Conservation (phyloP, 2,329 filamentous ascomycete species). For the Nemania abortiva region DNA sequence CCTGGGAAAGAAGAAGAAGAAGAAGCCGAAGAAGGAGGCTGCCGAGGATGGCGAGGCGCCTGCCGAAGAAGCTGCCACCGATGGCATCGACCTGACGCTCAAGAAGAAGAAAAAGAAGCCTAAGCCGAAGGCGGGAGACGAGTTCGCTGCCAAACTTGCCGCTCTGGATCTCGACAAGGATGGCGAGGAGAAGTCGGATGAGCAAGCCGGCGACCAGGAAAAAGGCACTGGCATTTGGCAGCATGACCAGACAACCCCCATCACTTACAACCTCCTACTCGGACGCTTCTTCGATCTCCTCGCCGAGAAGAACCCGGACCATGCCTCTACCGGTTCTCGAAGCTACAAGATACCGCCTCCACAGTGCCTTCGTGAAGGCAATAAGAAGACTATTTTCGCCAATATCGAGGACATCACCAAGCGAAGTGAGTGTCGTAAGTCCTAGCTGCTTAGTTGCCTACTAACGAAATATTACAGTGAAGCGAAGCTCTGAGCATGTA, state of each 20-base stretch:
- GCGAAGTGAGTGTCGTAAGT: slow-evolving; percentile 65
- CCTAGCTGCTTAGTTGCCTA: neutral
- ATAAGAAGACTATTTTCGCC: slow-evolving; percentile 99
- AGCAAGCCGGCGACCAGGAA: slow-evolving; percentile 80
- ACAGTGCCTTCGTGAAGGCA: slow-evolving; percentile 98
- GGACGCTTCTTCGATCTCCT: slow-evolving; percentile 94
- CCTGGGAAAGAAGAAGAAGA: slow-evolving; percentile 77
- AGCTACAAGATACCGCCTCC: slow-evolving; percentile 99
- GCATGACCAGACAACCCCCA: slow-evolving; percentile 80
- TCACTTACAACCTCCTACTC: slow-evolving; percentile 88
- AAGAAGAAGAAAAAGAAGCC: slow-evolving; percentile 81
- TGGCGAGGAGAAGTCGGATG: slow-evolving; percentile 62
- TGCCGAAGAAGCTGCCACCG: slow-evolving; percentile 68
- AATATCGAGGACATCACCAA: slow-evolving; percentile 99
- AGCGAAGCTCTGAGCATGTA: slow-evolving; percentile 97
- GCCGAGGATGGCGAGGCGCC: slow-evolving; percentile 63
- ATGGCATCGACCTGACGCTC: slow-evolving; percentile 74
- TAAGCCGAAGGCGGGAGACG: slow-evolving; percentile 58
- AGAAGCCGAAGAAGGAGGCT: slow-evolving; percentile 65
- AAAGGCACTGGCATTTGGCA: slow-evolving; percentile 91
- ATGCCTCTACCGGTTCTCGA: slow-evolving; percentile 87
- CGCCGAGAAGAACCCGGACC: slow-evolving; percentile 95
- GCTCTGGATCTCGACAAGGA: slow-evolving; percentile 71
- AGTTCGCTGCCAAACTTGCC: slow-evolving; percentile 71
- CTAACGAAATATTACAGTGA: slow-evolving; percentile 65